phyloP scores from a whole-genome alignment of 75 land plant genomes.

The Cunninghamia lanceolata region DNA sequence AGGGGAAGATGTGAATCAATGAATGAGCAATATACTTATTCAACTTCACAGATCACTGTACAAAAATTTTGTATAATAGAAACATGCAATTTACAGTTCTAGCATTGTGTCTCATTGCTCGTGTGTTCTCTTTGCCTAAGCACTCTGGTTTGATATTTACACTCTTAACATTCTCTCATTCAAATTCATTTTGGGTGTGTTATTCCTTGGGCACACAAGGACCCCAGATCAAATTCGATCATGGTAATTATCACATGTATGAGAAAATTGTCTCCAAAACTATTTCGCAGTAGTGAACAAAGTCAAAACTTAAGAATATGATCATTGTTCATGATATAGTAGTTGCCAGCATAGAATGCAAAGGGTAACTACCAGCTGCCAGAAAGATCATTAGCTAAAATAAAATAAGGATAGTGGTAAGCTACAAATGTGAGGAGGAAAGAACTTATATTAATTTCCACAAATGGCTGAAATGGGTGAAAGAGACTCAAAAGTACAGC shows the following conservation, averaged over 20 bases:
- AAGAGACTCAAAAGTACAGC: background rate
- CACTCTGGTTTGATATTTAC: too few relatives aligned
- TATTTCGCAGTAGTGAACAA: background rate
- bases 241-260: background rate
- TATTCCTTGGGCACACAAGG: too few relatives aligned
- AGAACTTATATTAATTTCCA: background rate
- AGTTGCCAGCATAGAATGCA: background rate
- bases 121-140: too few relatives aligned
- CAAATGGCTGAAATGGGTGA: background rate
- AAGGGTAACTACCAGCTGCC: background rate
- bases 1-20: too few relatives aligned
- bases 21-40: too few relatives aligned
- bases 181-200: too few relatives aligned
- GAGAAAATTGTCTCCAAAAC: too few relatives aligned
- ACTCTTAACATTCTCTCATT: too few relatives aligned
- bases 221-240: background rate
- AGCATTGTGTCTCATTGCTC: too few relatives aligned
- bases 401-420: background rate
- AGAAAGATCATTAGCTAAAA: background rate
- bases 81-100: too few relatives aligned
- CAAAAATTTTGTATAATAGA: too few relatives aligned
- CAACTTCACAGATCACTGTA: too few relatives aligned
- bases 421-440: slow-evolving; percentile 7
- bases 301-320: background rate
- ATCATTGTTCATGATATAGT: background rate